These are phyloP conservation scores for Microglena sp. DNA, from an alignment of 139 green algal genomes.

Conservation along the genomic window DNA sequence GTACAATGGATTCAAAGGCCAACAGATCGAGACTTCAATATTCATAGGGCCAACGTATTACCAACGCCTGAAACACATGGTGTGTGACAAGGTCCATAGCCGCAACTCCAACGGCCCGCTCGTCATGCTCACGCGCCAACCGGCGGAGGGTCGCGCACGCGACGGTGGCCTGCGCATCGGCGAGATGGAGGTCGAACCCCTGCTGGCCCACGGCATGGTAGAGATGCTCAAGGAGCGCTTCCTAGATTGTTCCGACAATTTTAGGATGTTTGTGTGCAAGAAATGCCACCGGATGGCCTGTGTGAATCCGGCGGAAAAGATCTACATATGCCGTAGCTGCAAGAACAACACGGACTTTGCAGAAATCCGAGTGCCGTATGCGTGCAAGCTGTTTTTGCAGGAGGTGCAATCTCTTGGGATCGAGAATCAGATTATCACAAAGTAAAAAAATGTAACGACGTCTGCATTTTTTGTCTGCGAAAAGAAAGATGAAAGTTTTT, in stretches of 20 bases:
- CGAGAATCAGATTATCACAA: neutral
- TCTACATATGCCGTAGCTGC: conserved; percentile 1
- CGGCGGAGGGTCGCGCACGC: neutral
- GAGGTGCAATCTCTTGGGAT: conserved; percentile 24
- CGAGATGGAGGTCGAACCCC: conserved; percentile 57
- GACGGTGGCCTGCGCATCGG: conserved; percentile 49
- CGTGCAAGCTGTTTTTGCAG: conserved; percentile 26
- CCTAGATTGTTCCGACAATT: conserved; percentile 10
- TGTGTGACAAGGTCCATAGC: conserved; percentile 6
- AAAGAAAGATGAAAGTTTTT: neutral
- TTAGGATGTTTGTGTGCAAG: neutral
- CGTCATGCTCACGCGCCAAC: conserved; percentile 7
- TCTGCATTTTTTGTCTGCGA: neutral
- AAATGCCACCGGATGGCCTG: conserved; percentile 9
- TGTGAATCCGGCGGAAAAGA: conserved; percentile 2
- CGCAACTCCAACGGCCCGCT: neutral
- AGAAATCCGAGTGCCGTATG: conserved; percentile 15
- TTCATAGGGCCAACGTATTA: conserved; percentile 59
- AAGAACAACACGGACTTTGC: conserved; percentile 4
- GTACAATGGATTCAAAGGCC: conserved; percentile 13
- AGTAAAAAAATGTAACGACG: neutral
- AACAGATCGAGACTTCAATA: conserved; percentile 35
- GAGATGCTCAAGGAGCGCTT: conserved; percentile 13
- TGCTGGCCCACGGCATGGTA: conserved; percentile 11
- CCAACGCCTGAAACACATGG: conserved; percentile 63